A percentile compares a stretch with the other conserved stretches of the same genome.
phyloP scores from a whole-genome alignment of 2,329 filamentous ascomycete species.

The Plectosphaerella sp. region DNA sequence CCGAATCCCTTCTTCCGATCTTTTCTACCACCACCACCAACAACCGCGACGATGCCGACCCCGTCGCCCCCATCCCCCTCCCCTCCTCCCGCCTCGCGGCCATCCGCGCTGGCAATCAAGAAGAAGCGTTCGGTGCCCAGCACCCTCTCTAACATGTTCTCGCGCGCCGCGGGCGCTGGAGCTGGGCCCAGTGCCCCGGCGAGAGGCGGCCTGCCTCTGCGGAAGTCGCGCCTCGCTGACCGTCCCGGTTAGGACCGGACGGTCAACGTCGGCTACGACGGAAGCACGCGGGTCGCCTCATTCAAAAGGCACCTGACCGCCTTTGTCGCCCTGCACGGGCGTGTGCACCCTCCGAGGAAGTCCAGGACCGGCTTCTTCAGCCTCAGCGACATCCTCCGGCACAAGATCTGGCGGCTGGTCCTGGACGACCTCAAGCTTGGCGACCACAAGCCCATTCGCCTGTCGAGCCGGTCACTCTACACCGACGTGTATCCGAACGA shows the following conservation, averaged over 20 bases:
- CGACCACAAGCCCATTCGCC: conserved; percentile 18
- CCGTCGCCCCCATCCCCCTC: neutral
- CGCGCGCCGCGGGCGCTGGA: neutral
- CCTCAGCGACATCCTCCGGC: neutral
- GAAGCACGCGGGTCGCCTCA: neutral
- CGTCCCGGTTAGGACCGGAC: neutral
- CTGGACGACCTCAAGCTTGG: neutral
- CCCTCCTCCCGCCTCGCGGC: neutral
- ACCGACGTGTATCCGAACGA: conserved; percentile 27
- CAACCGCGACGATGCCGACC: neutral
- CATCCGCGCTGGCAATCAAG: neutral
- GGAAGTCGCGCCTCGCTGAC: neutral
- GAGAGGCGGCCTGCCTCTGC: neutral
- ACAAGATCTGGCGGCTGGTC: neutral
- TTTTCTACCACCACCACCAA: neutral
- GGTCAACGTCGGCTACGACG: neutral
- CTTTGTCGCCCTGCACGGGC: neutral
- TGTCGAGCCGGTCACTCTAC: conserved; percentile 20
- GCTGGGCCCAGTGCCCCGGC: neutral
- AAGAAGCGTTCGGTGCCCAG: neutral
- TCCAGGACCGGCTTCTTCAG: neutral
- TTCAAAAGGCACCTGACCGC: neutral
- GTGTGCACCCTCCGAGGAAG: neutral
- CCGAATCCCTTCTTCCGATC: neutral
- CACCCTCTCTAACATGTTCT: neutral